Percentiles rank a stretch among this genome's conserved stretches.
These are phyloP conservation scores for Aschersonia sp. DNA, from an alignment of 2,329 filamentous ascomycete genomes.

Conservation along the genomic window DNA sequence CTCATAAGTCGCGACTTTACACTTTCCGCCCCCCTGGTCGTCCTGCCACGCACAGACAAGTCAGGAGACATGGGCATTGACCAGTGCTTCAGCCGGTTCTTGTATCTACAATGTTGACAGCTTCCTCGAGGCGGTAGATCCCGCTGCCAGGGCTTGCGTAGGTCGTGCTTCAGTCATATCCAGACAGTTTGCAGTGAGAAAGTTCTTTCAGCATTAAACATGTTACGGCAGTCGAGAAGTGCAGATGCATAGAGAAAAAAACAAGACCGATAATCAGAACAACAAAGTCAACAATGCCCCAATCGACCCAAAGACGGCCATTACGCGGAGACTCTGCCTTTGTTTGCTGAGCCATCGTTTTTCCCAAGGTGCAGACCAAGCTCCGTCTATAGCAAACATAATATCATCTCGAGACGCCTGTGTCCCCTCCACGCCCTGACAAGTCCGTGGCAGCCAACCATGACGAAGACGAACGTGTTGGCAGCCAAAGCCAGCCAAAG, in stretches of 20 bases:
- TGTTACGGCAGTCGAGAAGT: too few relatives aligned
- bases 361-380: background rate
- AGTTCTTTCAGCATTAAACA: background rate
- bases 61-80: too few relatives aligned
- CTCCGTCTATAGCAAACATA: background rate
- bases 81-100: too few relatives aligned
- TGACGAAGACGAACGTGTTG: background rate
- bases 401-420: background rate
- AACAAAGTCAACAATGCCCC: background rate
- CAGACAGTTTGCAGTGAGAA: background rate
- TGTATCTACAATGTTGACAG: too few relatives aligned
- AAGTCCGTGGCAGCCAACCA: background rate
- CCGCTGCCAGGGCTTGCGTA: too few relatives aligned
- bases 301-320: background rate
- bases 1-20: too few relatives aligned
- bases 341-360: background rate
- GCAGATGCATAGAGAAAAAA: too few relatives aligned
- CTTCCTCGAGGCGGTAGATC: too few relatives aligned
- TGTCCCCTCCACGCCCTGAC: background rate
- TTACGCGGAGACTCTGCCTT: background rate
- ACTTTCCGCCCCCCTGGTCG: too few relatives aligned
- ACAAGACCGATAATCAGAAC: background rate
- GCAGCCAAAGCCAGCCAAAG: background rate
- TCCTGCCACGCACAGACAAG: too few relatives aligned
- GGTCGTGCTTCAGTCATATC: too few relatives aligned